A percentile compares a stretch with the other conserved stretches of the same genome.
Evolutionary conservation across 2,329 filamentous ascomycete species (phyloP).

Genomic region (Zelopaecilomyces penicillatus): DNA sequence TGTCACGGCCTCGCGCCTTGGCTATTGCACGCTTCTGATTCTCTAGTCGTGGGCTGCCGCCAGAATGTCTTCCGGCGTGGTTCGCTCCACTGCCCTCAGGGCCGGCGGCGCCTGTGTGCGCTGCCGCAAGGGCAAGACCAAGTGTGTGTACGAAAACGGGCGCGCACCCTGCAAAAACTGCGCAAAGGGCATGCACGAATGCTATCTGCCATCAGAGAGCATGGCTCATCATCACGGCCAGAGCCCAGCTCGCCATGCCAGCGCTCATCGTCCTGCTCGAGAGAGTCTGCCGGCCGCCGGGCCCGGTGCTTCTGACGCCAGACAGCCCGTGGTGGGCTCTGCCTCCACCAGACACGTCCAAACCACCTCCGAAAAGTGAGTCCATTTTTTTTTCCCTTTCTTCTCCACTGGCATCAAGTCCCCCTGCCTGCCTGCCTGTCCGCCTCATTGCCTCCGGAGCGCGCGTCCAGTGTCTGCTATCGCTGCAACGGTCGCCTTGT

Average conservation of each 20-base stretch:
- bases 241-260: conserved; percentile 42
- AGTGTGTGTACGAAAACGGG: conserved; percentile 55
- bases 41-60: not conserved
- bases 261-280: conserved; percentile 41
- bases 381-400: conserved; percentile 15
- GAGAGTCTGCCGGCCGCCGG: conserved; percentile 48
- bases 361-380: conserved; percentile 47
- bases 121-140: conserved; percentile 57
- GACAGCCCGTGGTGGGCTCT: conserved; percentile 33
- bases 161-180: conserved; percentile 56
- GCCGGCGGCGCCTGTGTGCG: conserved; percentile 54
- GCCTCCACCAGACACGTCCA: conserved; percentile 40
- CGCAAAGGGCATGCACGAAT: conserved; percentile 55
- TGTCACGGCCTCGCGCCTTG: conserved; percentile 1
- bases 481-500: not conserved
- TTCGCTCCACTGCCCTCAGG: conserved; percentile 51
- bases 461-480: not conserved
- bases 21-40: not conserved
- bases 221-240: conserved; percentile 52
- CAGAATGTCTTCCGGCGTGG: conserved; percentile 38
- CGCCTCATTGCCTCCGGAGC: not conserved
- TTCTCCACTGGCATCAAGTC: not conserved
- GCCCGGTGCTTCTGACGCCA: conserved; percentile 36
- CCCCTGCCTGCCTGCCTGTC: not conserved
- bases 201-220: conserved; percentile 53